These are phyloP conservation scores for Penicillium sp. DNA, from an alignment of 2,329 filamentous ascomycete genomes.

Conservation along the genomic window DNA sequence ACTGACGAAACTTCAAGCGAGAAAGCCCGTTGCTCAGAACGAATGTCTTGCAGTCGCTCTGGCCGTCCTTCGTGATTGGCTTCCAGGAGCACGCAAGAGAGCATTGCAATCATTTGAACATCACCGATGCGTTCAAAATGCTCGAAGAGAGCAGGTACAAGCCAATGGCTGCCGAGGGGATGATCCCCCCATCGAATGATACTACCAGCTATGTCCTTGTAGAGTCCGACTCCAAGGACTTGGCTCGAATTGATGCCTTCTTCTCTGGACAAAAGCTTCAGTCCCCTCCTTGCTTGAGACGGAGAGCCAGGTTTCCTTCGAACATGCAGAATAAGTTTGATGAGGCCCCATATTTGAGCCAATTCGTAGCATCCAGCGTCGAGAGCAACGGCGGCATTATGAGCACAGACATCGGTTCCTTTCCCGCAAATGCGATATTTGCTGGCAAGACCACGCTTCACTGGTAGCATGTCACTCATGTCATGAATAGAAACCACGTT, in stretches of 20 bases:
- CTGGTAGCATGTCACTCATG: conserved; percentile 68
- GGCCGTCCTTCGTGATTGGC: conserved; percentile 43
- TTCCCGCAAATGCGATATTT: conserved; percentile 83
- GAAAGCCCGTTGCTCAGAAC: conserved; percentile 45
- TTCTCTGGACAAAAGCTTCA: conserved; percentile 38
- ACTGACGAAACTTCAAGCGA: conserved; percentile 50
- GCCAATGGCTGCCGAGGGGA: conserved; percentile 55
- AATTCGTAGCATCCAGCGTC: conserved; percentile 69
- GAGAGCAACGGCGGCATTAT: conserved; percentile 77
- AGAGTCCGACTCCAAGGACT: conserved; percentile 22
- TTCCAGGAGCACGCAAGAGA: conserved; percentile 59
- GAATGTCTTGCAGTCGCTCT: conserved; percentile 30
- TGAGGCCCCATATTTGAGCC: conserved; percentile 78
- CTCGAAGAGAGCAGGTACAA: conserved; percentile 57
- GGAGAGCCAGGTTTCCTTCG: conserved; percentile 69
- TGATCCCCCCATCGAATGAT: conserved; percentile 58
- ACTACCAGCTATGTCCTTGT: conserved; percentile 40
- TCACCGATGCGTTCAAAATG: conserved; percentile 62
- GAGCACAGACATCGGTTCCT: conserved; percentile 73
- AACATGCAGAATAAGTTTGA: conserved; percentile 72
- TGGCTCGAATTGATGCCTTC: conserved; percentile 39
- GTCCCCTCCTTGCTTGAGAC: conserved; percentile 54
- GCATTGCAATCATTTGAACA: conserved; percentile 64
- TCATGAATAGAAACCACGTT: conserved; percentile 74
- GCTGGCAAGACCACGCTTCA: conserved; percentile 71